These are phyloP conservation scores for Cutaneotrichosporon sp. DNA, from an alignment of 1,284 basidiomycete species.

Conservation along the genomic window DNA sequence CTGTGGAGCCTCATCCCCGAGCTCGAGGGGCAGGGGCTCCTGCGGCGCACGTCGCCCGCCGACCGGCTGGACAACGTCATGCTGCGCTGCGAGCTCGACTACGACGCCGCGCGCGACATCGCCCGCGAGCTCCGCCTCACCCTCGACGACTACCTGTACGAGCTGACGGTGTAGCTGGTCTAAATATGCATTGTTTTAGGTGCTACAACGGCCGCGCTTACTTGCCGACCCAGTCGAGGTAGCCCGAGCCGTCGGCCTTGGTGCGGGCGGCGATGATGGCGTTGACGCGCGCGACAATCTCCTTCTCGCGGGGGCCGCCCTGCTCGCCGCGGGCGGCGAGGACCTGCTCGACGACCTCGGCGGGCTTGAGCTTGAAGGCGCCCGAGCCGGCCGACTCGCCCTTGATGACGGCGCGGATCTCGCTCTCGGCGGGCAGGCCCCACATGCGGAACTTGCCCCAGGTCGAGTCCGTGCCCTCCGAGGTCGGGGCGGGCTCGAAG, in stretches of 20 bases:
- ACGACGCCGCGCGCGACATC: slow-evolving; percentile 63
- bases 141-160: slow-evolving; percentile 73
- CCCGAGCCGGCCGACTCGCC: slow-evolving; percentile 46
- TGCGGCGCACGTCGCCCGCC: slow-evolving; percentile 65
- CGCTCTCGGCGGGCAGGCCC: slow-evolving; percentile 48
- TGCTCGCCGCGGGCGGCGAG: slow-evolving; percentile 33
- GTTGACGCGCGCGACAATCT: slow-evolving; percentile 35
- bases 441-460: slow-evolving; percentile 52
- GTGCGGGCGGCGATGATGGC: slow-evolving; percentile 36
- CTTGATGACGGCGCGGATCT: slow-evolving; percentile 39
- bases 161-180: slow-evolving; percentile 46
- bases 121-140: slow-evolving; percentile 66
- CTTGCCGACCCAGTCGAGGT: slow-evolving; percentile 40
- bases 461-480: slow-evolving; percentile 37
- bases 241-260: slow-evolving; percentile 42
- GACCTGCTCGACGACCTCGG: slow-evolving; percentile 44
- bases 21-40: slow-evolving; percentile 66
- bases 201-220: slow-evolving; percentile 17
- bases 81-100: slow-evolving; percentile 73
- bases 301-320: slow-evolving; percentile 29
- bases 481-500: slow-evolving; percentile 32
- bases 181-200: slow-evolving; percentile 9
- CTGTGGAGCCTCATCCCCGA: slow-evolving; percentile 65
- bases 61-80: slow-evolving; percentile 63
- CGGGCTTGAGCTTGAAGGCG: slow-evolving; percentile 48